phyloP scores from a whole-genome alignment of 2,329 filamentous ascomycete genomes.

The Epichloe aotearoae region DNA sequence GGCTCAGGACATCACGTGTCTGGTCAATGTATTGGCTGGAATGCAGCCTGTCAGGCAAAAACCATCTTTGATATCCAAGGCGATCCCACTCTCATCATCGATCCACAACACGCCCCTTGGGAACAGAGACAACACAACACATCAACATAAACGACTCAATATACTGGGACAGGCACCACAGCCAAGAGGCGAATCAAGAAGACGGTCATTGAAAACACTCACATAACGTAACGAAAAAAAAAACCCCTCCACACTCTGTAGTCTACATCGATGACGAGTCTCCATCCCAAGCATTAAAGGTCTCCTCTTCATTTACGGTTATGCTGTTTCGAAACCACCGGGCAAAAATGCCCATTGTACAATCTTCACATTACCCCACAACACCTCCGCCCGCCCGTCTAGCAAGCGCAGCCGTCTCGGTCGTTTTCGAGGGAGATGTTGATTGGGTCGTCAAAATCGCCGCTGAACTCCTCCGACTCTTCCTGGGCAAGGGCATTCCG shows the following conservation, averaged over 20 bases:
- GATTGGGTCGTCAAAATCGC: slow-evolving; percentile 95
- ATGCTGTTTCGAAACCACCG: slow-evolving; percentile 3
- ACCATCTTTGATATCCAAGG: too few relatives aligned
- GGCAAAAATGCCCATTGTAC: background rate
- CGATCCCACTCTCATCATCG: too few relatives aligned
- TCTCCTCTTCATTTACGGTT: slow-evolving; percentile 5
- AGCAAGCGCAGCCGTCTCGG: slow-evolving; percentile 87
- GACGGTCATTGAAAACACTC: slow-evolving; percentile 4
- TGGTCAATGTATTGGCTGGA: too few relatives aligned
- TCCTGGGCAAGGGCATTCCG: slow-evolving; percentile 92
- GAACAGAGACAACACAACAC: too few relatives aligned
- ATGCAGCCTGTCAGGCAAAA: too few relatives aligned
- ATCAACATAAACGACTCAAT: background rate
- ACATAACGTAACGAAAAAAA: slow-evolving; percentile 3
- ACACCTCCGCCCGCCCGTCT: slow-evolving; percentile 17
- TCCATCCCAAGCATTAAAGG: background rate
- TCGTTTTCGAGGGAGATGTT: slow-evolving; percentile 95
- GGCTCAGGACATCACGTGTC: too few relatives aligned
- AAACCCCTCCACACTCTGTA: slow-evolving; percentile 6
- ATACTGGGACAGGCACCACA: background rate
- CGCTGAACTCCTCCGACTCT: slow-evolving; percentile 94
- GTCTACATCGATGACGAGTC: slow-evolving; percentile 6
- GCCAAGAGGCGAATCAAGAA: background rate
- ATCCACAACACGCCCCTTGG: too few relatives aligned
- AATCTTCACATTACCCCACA: background rate